These are phyloP conservation scores for Picea glauca DNA, from an alignment of 75 land plant genomes.

Conservation along the genomic window DNA sequence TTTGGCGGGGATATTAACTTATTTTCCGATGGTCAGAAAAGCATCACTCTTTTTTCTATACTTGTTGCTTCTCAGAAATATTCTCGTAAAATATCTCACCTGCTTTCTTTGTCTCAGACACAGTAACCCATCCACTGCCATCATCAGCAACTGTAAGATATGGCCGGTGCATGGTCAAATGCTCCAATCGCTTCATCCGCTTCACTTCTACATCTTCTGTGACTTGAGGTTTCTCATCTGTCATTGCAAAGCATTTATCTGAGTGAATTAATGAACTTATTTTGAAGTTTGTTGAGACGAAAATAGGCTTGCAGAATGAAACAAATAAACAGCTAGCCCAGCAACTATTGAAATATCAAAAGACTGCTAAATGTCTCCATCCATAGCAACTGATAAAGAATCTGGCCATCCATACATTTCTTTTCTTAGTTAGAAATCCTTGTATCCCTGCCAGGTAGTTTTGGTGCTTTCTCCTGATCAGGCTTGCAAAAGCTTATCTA, in stretches of 20 bases:
- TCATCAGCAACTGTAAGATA: constrained; percentile 73
- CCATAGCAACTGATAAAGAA: background rate
- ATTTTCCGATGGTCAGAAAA: background rate
- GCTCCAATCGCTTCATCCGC: constrained; percentile 77
- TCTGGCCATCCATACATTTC: too few relatives aligned
- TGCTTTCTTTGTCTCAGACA: constrained; percentile 17
- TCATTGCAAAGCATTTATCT: background rate
- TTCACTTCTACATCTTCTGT: constrained; percentile 92
- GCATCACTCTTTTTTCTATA: background rate
- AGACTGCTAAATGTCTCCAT: background rate
- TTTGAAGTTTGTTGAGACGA: background rate
- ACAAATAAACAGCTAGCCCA: too few relatives aligned
- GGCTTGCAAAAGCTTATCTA: too few relatives aligned
- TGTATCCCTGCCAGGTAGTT: too few relatives aligned
- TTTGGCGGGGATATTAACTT: background rate
- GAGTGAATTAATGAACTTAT: background rate
- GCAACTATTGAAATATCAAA: background rate
- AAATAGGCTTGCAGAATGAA: background rate
- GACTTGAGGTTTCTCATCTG: constrained; percentile 64
- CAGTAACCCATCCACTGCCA: constrained; percentile 95
- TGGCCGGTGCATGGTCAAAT: constrained; percentile 47
- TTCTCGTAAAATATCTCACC: background rate
- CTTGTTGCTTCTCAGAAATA: background rate
- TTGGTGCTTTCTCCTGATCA: too few relatives aligned
- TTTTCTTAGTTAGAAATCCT: too few relatives aligned